phyloP scores from a whole-genome alignment of 306 rosid species.

The Rosa rugosa region DNA sequence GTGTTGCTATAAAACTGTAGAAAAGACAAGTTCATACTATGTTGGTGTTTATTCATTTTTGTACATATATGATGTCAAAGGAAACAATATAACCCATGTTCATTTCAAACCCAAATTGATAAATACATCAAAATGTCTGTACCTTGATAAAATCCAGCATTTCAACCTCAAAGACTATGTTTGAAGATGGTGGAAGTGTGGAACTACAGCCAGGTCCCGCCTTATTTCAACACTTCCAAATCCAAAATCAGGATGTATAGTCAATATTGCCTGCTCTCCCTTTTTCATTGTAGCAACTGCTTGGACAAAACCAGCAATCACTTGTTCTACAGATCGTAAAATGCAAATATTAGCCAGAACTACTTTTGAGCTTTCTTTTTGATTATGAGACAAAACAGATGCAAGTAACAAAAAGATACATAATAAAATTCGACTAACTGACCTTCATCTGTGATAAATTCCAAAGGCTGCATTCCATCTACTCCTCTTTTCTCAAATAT shows the following conservation, averaged over 20 bases:
- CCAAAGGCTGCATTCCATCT: slow-evolving; percentile 49
- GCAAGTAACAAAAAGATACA: background rate
- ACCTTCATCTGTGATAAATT: slow-evolving; percentile 72
- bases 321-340: slow-evolving; percentile 54
- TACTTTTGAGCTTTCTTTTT: slow-evolving; percentile 15
- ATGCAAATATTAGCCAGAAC: slow-evolving; percentile 17
- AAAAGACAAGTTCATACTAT: background rate
- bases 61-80: background rate
- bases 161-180: slow-evolving; percentile 55
- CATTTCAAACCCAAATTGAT: background rate
- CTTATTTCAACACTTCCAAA: slow-evolving; percentile 58
- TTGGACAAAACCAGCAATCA: slow-evolving; percentile 58
- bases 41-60: background rate
- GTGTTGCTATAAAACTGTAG: background rate
- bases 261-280: slow-evolving; percentile 59
- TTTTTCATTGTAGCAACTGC: slow-evolving; percentile 71
- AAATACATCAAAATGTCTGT: slow-evolving; percentile 19
- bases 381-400: slow-evolving; percentile 3
- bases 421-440: slow-evolving; percentile 16
- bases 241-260: slow-evolving; percentile 66
- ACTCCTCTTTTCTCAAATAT: slow-evolving; percentile 65
- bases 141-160: slow-evolving; percentile 54
- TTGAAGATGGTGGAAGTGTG: slow-evolving; percentile 52
- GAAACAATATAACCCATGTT: background rate
- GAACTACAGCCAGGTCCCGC: slow-evolving; percentile 46